Base-by-base conservation (phyloP, 306 rosid species). In the Argentina anserina region DNA sequence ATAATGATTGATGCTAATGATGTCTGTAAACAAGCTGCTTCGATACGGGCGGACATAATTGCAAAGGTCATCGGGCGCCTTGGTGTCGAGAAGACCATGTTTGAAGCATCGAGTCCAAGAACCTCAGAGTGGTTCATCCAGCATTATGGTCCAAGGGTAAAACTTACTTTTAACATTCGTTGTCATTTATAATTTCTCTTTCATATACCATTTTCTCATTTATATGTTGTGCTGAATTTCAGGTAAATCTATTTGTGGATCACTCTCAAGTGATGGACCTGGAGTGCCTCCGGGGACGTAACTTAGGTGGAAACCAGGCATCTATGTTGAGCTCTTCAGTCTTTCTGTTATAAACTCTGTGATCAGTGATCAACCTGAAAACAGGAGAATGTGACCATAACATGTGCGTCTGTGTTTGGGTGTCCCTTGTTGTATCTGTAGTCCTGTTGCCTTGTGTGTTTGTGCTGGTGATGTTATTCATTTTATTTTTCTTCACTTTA, bases 191-290 rank as follows among this genome's bases (percentile, higher is more conserved):
- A 11, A 21, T 65, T 65, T 18, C 7, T 68, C 61, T 26, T 7
- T 50, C 29, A 34, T 53, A 71, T 29, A 45, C 12, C 50, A 11
- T 26, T 2, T 28, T 26, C 28, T 56, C 73, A 42, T 73, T 28
- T 13, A 75, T 10, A 20, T 49, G 2, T n/a, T 67, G 23, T 60
- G 46, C 36, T 33, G 26, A 70, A 39, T 72, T 79, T 77, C 76
- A 94, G 98, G 97, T 94, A 79, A 94, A 94, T 75, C 98, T 94
- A 58, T 94, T 85, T 39, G 87, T 94, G 75, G 97, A 94, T 79
- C 98, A 91, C 75, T 82, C 96, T n/a, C 79, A 91, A 11, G 86
- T 94, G 67, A 86, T 91, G 88, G 91, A 88, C 74, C 86, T 94
- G 73, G 98, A 91, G 81, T 91, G 98, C 85, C 88, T 89, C 56